phyloP scores from a whole-genome alignment of 768 basidiomycete genomes.

The Mycena floridula region DNA sequence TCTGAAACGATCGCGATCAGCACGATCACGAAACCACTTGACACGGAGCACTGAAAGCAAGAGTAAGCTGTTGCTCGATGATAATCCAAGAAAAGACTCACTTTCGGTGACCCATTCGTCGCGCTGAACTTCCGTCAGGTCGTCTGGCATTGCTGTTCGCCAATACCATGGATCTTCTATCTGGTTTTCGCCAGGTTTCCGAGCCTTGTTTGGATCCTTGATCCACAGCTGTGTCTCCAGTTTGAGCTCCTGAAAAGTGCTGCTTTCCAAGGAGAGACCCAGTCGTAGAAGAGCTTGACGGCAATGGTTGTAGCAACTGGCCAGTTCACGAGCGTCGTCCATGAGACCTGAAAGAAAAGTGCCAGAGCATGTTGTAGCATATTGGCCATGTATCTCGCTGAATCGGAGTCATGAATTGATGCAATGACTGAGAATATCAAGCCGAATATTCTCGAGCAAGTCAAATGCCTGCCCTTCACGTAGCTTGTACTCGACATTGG shows the following conservation, averaged over 20 bases:
- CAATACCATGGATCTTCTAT: conserved; percentile 1
- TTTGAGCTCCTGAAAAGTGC: not conserved
- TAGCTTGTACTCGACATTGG: conserved; percentile 12
- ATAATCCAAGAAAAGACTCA: conserved; percentile 11
- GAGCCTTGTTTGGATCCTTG: not conserved
- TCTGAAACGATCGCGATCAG: conserved; percentile 14
- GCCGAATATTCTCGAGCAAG: conserved; percentile 15
- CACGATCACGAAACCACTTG: conserved; percentile 21
- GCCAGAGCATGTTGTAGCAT: conserved; percentile 3
- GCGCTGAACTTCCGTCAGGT: not conserved
- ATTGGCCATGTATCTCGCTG: conserved; percentile 15
- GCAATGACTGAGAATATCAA: conserved; percentile 16
- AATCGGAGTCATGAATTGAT: conserved; percentile 16
- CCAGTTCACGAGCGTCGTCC: not conserved
- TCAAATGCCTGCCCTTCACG: conserved; percentile 23
- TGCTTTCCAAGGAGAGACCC: not conserved
- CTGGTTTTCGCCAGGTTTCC: not conserved
- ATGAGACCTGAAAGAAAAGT: not conserved
- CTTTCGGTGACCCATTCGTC: not conserved
- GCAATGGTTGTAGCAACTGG: not conserved
- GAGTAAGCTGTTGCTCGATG: conserved; percentile 9
- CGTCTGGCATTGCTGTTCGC: not conserved
- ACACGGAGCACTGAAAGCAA: conserved; percentile 16
- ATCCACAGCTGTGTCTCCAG: not conserved
- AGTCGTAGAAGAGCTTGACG: not conserved